These are phyloP conservation scores for Yamadazyma trypodendri DNA, from an alignment of 1,139 yeast species.

Conservation along the genomic window DNA sequence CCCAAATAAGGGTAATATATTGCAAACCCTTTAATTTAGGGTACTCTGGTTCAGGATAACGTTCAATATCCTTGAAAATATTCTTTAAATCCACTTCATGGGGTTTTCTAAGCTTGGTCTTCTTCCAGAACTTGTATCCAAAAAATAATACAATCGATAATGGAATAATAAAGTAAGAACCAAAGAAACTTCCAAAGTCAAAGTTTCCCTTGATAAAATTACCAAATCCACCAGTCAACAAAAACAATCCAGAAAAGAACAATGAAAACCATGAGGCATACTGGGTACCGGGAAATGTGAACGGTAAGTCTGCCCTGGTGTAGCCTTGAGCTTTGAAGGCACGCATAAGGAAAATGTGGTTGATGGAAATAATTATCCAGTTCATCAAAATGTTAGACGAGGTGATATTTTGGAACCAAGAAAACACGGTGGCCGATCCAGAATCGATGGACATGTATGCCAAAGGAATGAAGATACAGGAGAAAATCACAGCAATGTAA, in stretches of 20 bases:
- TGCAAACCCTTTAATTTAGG: conserved; percentile 27
- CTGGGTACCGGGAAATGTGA: conserved; percentile 24
- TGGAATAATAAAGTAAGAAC: conserved; percentile 39
- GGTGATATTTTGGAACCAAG: conserved; percentile 65
- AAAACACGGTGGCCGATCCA: conserved; percentile 49
- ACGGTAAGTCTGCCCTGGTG: conserved; percentile 35
- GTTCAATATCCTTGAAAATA: conserved; percentile 33
- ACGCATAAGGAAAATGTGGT: conserved; percentile 35
- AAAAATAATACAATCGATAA: conserved; percentile 23
- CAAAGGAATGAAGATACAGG: conserved; percentile 54
- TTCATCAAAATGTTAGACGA: conserved; percentile 57
- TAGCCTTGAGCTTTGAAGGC: conserved; percentile 33
- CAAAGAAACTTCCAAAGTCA: conserved; percentile 31
- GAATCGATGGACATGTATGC: conserved; percentile 57
- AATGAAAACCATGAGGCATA: conserved; percentile 38
- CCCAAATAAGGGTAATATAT: conserved; percentile 25
- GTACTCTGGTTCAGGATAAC: conserved; percentile 37
- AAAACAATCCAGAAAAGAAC: conserved; percentile 27
- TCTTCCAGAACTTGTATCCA: conserved; percentile 29
- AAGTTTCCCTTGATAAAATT: conserved; percentile 37
- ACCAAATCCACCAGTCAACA: conserved; percentile 41
- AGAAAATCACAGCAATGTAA: conserved; percentile 45
- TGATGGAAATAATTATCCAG: conserved; percentile 40
- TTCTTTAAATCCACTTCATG: conserved; percentile 32
- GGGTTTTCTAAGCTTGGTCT: conserved; percentile 25